Evolutionary conservation across 140 eudicot species (phyloP), one percentile per base, ranked within the genome.

Genomic region (Bidens hawaiensis): DNA sequence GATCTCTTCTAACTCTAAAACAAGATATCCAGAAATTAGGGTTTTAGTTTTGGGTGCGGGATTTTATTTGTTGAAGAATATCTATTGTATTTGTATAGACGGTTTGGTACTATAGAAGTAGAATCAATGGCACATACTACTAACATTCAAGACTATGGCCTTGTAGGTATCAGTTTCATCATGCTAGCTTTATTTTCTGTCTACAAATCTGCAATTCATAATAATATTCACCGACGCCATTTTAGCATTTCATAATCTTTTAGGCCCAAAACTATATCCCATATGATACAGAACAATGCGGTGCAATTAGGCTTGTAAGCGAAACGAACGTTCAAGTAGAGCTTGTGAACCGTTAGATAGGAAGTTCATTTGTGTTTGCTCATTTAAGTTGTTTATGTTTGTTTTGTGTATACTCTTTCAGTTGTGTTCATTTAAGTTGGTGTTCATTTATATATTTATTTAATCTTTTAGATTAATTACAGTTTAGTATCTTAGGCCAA

Each of bases 41-140:
- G 49, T 72, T 60, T 52, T 72, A 52, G 77, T 53, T 42, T n/a
- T 63, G 33, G 58, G 30, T 56, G 53, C 27, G 50, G 68, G 60
- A 69, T 69, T 69, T 56, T 68, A 65, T 62, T 71, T 52, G 76
- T 40, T 51, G 28, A 50, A 38, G 64, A 55, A 61, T 42, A 58
- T 41, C 23, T 26, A 4, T 43, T 72, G 71, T n/a, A n/a, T n/a
- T n/a, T n/a, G n/a, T 63, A 72, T 64, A 64, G 77, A 64, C 46
- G 38, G 64, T 55, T 10, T 7, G 59, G 59, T 52, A 53, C 41
- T 53, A 63, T 63, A 62, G 71, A 72, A 64, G 71, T 41, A 64
- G 71, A 64, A 36, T n/a, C 14, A 36, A 27, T 63, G 17, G 77
- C 60, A 64, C 60, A 72, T 72, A 72, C 66, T 52, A 52, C 58